Evolutionary conservation across 345 rosid genomes (phyloP), one percentile per base, ranked within the genome.

Genomic region (Tarenaya hassleriana): DNA sequence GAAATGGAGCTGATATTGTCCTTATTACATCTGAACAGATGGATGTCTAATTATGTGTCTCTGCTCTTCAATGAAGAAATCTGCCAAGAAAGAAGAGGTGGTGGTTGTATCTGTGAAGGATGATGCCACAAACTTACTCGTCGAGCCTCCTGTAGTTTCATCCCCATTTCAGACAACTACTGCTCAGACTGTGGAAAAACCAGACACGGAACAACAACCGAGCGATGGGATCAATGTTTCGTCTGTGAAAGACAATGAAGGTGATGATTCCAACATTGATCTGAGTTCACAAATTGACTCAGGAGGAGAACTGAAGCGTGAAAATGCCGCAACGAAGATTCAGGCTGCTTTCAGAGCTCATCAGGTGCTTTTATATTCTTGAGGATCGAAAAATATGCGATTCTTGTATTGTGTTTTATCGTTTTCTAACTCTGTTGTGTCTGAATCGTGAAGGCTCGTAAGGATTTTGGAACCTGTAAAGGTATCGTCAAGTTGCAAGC

Each of bases 271-370:
- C 0, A 41, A 15, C 8, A 43, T 35, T 46, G 62, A 57, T 60
- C 18, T 52, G 32, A 69, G 64, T 56, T 61, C 72, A 32, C 61
- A 42, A 24, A 70, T 72, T 50, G 84, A 63, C 63, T 53, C 75
- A 53, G 79, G 63, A 53, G 79, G 63, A 55, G 63, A 69, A 33
- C 49, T 65, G 41, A 70, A 64, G 63, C 77, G 55, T 15, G 84
- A 82, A 53, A 62, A 70, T 63, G 88, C 86, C 69, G 97, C 81
- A 14, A 77, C 56, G 1, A 75, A 56, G 57, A 77, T 73, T 39
- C 95, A 84, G 62, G 78, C 94, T 68, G 86, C 81, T 48, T 55
- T 80, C 58, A 79, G 87, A 73, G 88, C 91, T 58, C 75, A 60
- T 68, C 78, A 74, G 95, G 91, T 84, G 71, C 52, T 47, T 14